Percentiles rank a stretch among this genome's conserved stretches.
Conservation (phyloP, 257 asterid genomes). For the Capsicum pubescens region DNA sequence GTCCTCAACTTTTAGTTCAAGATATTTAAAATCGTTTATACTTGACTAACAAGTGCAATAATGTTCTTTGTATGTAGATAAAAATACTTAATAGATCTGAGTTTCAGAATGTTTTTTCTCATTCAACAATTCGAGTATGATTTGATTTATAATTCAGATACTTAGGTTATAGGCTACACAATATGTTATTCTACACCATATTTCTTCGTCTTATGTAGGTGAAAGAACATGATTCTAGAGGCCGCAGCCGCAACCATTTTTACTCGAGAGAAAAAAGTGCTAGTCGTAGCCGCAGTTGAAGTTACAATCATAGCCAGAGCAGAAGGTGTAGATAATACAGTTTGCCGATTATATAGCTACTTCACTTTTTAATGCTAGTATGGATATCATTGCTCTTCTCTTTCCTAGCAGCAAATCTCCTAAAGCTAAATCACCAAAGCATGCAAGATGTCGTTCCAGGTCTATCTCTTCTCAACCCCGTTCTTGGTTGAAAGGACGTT, state of each 20-base stretch:
- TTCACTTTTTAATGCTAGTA: background rate
- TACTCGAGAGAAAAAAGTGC: slow-evolving; percentile 71
- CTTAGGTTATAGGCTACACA: background rate
- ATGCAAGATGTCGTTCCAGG: slow-evolving; percentile 66
- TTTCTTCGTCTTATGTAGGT: slow-evolving; percentile 53
- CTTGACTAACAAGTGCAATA: background rate
- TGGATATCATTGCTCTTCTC: slow-evolving; percentile 10
- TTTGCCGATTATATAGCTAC: background rate
- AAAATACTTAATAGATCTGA: slow-evolving; percentile 94
- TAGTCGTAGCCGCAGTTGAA: slow-evolving; percentile 66
- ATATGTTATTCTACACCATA: background rate
- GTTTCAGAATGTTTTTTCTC: slow-evolving; percentile 86
- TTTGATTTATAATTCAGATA: background rate
- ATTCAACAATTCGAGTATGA: slow-evolving; percentile 80
- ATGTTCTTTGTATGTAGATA: slow-evolving; percentile 49
- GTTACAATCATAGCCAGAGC: slow-evolving; percentile 82
- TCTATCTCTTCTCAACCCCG: slow-evolving; percentile 48
- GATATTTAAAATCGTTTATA: background rate
- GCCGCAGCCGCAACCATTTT: slow-evolving; percentile 71
- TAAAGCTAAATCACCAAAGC: slow-evolving; percentile 71
- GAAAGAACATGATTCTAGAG: slow-evolving; percentile 81
- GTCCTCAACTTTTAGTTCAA: background rate
- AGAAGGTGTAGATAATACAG: slow-evolving; percentile 51
- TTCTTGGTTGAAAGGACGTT: slow-evolving; percentile 61
- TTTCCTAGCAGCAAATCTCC: slow-evolving; percentile 83